Evolutionary conservation across 805 yeast species (phyloP), one percentile per base, ranked within the genome.

Genomic region (Myxozyma kluyveri): DNA sequence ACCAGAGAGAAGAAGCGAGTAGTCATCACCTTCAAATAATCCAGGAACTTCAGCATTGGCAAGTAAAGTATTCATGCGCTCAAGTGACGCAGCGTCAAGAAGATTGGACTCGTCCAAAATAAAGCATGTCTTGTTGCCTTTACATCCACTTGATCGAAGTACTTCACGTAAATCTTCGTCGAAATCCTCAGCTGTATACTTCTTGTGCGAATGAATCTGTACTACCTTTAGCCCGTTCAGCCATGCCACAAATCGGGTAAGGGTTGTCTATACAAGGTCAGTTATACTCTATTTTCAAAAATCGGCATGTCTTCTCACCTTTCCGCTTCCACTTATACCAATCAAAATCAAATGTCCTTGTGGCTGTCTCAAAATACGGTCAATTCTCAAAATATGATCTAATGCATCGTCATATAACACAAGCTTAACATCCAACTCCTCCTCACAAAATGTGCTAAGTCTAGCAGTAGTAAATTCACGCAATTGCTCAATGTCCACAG

Each of bases 41-140:
- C 96, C 96, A 0, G 96, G 96, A 35, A 89, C 76, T 63, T 91
- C 97, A 0, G 96, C 86, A 67, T 91, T 91, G 0, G 97, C 96
- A 35, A 91, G 74, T n/a, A 91, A 70, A 0, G 96, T 87, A 62
- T 91, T 91, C 93, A 91, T 88, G 55, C 96, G 72, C 67, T 91
- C 98, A 27, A 91, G 68, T 63, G 90, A 91, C 0, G 93, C 74
- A 0, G 95, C 75, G 31, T 87, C 90, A 38, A 82, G 61, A 45
- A 89, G 79, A 26, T 83, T 80, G 0, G 95, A 81, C 61, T 91
- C 96, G 60, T 88, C 96, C 18, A 91, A 75, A 19, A 90, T 72
- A 49, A 88, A 79, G 58, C 95, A 86, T 0, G 82, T 66, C 47
- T 74, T 77, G 59, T 84, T 84, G 4, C 85, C 87, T 1, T 74